A percentile compares a stretch with the other conserved stretches of the same genome.
Conservation (phyloP, 176 grass and related monocot species). For the Carex pumila region DNA sequence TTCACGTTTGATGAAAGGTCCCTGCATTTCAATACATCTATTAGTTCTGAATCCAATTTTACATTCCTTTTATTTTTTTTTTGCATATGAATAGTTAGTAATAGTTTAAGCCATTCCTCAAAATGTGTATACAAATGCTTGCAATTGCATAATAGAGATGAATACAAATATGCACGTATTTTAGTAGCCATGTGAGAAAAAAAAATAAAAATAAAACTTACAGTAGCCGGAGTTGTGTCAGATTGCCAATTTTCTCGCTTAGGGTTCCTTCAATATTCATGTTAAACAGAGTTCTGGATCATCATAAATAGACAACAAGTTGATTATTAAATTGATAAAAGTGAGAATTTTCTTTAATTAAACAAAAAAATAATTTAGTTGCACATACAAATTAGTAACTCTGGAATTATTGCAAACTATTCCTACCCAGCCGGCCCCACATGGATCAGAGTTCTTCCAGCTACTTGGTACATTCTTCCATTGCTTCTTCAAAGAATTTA, state of each 20-base stretch:
- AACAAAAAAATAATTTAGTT: not conserved
- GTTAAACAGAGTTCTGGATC: conserved; percentile 54
- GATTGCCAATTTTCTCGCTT: conserved; percentile 44
- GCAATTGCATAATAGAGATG: not conserved
- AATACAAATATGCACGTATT: not conserved
- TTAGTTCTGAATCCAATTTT: too few relatives aligned
- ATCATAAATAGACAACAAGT: not conserved
- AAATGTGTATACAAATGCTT: not conserved
- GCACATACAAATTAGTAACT: conserved; percentile 57
- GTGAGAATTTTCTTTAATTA: not conserved
- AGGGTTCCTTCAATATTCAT: conserved; percentile 53
- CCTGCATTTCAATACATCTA: conserved; percentile 32
- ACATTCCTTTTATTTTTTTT: not conserved
- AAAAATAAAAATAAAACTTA: conserved; percentile 29
- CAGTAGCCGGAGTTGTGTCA: conserved; percentile 42
- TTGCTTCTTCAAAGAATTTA: conserved; percentile 45
- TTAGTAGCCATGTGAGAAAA: not conserved
- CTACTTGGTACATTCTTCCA: conserved; percentile 53
- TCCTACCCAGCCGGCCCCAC: conserved; percentile 49
- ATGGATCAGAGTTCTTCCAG: conserved; percentile 67
- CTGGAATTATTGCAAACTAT: conserved; percentile 36
- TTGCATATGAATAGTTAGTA: not conserved
- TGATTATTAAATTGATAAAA: not conserved
- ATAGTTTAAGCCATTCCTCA: not conserved
- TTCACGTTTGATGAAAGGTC: conserved; percentile 59